These are phyloP conservation scores for Inga laurina DNA, from an alignment of 306 rosid species.

Conservation along the genomic window DNA sequence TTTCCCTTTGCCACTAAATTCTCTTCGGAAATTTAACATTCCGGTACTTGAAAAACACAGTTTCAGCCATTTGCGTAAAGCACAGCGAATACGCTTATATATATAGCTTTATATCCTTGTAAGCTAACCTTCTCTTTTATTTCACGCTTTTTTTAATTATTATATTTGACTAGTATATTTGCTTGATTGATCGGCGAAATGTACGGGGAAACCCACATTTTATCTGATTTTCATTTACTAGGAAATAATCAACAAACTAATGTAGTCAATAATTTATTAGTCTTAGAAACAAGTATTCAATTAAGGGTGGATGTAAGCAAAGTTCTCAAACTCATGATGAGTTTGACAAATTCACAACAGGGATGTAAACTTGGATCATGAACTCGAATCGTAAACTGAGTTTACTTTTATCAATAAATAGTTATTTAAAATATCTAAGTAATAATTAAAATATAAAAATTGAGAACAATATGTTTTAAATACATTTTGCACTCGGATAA, in stretches of 20 bases:
- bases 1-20: neutral
- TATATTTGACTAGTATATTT: neutral
- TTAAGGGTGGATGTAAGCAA: neutral
- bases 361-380: too few species aligned
- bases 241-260: neutral
- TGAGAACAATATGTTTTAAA: too few species aligned
- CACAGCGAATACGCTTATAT: slow-evolving; percentile 19
- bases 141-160: neutral
- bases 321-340: too few species aligned
- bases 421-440: too few species aligned
- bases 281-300: neutral
- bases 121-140: neutral
- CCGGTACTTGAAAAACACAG: neutral
- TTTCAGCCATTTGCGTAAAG: neutral
- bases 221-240: neutral
- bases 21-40: slow-evolving; percentile 2
- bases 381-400: too few species aligned
- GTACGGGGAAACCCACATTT: neutral
- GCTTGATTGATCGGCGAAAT: neutral
- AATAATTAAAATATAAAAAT: too few species aligned
- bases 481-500: too few species aligned
- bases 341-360: too few species aligned
- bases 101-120: neutral
- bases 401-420: too few species aligned
- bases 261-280: neutral